Evolutionary conservation across 2,329 filamentous ascomycete genomes (phyloP).

Genomic region (Paraphaeosphaeria minitans): DNA sequence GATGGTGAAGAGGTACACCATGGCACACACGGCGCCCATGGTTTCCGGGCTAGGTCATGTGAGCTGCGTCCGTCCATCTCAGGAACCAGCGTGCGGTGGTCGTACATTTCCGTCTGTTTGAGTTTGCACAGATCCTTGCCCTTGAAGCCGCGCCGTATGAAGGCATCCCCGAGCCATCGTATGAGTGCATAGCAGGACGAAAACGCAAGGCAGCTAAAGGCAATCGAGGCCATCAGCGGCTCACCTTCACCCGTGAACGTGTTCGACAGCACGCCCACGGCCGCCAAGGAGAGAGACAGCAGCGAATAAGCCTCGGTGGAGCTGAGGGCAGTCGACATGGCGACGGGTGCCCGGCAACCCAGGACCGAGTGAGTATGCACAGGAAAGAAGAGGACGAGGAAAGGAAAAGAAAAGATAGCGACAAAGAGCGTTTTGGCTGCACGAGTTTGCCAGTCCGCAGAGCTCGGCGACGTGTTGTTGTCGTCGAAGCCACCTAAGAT

Average conservation of each 20-base stretch:
- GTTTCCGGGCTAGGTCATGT: slow-evolving; percentile 72
- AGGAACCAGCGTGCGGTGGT: slow-evolving; percentile 13
- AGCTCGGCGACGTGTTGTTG: slow-evolving; percentile 24
- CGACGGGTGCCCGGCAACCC: slow-evolving; percentile 6
- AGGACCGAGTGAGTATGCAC: slow-evolving; percentile 9
- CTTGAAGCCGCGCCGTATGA: slow-evolving; percentile 86
- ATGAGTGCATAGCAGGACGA: slow-evolving; percentile 82
- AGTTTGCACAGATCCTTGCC: slow-evolving; percentile 86
- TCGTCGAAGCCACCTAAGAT: slow-evolving; percentile 27
- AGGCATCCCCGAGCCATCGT: slow-evolving; percentile 88
- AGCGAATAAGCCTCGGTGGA: slow-evolving; percentile 62
- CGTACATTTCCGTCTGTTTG: slow-evolving; percentile 74
- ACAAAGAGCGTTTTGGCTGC: slow-evolving; percentile 22
- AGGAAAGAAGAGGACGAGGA: too few relatives aligned
- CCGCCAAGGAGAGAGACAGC: slow-evolving; percentile 69
- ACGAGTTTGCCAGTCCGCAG: slow-evolving; percentile 17
- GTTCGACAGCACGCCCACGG: slow-evolving; percentile 75
- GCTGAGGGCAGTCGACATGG: slow-evolving; percentile 51
- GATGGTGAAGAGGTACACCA: slow-evolving; percentile 86
- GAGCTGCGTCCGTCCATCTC: slow-evolving; percentile 16
- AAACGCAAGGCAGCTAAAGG: slow-evolving; percentile 85
- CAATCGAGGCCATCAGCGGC: slow-evolving; percentile 84
- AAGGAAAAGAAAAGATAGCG: slow-evolving; percentile 15
- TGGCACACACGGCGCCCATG: slow-evolving; percentile 92
- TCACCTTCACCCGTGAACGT: slow-evolving; percentile 82